phyloP scores from a whole-genome alignment of 139 green algal genomes.

The Desmodesmus armatus region DNA sequence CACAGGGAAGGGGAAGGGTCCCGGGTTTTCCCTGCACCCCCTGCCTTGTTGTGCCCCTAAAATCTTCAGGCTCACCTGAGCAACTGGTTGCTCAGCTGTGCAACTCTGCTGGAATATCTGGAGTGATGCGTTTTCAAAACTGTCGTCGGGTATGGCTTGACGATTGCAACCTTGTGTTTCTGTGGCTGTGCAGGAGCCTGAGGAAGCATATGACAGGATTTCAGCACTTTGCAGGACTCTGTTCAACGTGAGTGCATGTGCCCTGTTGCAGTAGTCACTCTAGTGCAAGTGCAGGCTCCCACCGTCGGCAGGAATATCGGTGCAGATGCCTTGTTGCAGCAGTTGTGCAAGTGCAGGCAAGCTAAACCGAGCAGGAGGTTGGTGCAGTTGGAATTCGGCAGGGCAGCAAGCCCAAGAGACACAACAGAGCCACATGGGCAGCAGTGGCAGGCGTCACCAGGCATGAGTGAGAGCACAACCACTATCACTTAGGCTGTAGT shows the following conservation, averaged over 20 bases:
- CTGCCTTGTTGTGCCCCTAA: too few species aligned
- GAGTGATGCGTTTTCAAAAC: background rate
- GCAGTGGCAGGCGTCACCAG: background rate
- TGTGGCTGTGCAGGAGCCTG: slow-evolving; percentile 40
- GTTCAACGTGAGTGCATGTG: slow-evolving; percentile 47
- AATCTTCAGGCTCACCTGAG: too few species aligned
- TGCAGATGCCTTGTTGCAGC: background rate
- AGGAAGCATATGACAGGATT: slow-evolving; percentile 49
- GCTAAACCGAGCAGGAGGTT: background rate
- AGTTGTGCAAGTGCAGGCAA: background rate
- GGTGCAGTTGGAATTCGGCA: too few species aligned
- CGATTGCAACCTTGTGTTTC: background rate
- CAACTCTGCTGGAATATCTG: background rate
- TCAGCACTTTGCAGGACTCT: slow-evolving; percentile 40
- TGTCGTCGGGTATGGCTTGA: background rate
- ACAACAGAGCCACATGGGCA: too few species aligned
- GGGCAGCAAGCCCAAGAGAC: too few species aligned
- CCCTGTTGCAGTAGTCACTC: too few species aligned
- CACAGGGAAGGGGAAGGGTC: too few species aligned
- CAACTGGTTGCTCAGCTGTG: background rate
- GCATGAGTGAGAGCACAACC: background rate
- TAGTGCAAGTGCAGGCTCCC: background rate
- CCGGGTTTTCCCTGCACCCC: too few species aligned
- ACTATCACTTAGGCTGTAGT: background rate
- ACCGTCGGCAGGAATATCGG: background rate